Conservation (phyloP, 2,329 filamentous ascomycete species). For the Aspergillus nomiae region DNA sequence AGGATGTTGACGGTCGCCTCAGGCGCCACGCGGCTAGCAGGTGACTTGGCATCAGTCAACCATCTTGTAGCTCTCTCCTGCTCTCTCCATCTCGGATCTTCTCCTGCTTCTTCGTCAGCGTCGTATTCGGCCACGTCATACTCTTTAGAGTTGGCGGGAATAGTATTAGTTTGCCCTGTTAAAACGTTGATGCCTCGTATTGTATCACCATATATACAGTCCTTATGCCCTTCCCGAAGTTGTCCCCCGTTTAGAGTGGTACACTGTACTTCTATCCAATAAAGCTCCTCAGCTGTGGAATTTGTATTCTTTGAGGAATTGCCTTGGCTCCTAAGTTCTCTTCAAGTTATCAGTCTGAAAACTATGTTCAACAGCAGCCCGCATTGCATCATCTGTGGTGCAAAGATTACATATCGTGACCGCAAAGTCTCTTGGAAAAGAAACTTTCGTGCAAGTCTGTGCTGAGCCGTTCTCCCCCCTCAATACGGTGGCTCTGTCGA, state of each 20-base stretch:
- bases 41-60: neutral
- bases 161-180: neutral
- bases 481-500: neutral
- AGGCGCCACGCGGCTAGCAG: neutral
- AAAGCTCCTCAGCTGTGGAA: neutral
- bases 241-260: neutral
- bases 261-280: neutral
- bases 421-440: neutral
- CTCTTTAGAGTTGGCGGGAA: neutral
- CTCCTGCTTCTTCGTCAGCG: neutral
- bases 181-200: neutral
- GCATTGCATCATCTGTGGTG: slow-evolving; percentile 17
- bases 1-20: neutral
- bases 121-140: neutral
- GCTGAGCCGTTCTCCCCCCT: neutral
- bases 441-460: neutral
- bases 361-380: neutral
- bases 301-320: neutral
- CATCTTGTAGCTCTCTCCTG: neutral
- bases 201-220: neutral
- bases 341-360: too few relatives aligned
- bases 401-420: slow-evolving; percentile 12
- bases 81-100: neutral
- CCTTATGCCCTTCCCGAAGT: neutral
- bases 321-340: neutral